Evolutionary conservation across 2,329 filamentous ascomycete species (phyloP).

Genomic region (Colletotrichum kahawae): DNA sequence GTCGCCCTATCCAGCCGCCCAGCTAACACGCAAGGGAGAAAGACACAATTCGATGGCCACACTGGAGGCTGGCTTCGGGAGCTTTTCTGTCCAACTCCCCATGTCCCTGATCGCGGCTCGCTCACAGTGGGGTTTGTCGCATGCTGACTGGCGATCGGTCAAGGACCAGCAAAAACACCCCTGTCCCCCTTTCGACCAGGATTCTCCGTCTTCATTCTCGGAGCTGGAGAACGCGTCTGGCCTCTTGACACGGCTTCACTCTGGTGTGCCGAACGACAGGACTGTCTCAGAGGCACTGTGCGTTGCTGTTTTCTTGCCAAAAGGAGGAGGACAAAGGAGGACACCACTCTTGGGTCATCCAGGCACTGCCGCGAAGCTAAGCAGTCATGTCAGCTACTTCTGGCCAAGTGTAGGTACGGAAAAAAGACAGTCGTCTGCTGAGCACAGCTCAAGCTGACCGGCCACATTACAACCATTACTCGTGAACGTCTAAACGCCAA

Average conservation of each 20-base stretch:
- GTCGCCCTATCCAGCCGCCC: neutral
- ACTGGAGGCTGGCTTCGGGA: neutral
- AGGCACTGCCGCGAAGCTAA: neutral
- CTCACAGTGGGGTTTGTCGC: neutral
- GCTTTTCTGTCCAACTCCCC: neutral
- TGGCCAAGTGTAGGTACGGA: neutral
- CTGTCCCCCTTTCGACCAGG: neutral
- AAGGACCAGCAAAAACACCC: neutral
- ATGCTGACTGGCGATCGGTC: conserved; percentile 4
- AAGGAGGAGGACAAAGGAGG: neutral
- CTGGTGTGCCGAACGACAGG: neutral
- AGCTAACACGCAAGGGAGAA: neutral
- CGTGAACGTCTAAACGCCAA: neutral
- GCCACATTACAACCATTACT: neutral
- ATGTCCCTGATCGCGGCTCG: neutral
- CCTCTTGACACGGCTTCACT: neutral
- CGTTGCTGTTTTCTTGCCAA: neutral
- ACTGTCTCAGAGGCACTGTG: neutral
- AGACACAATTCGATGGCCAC: neutral
- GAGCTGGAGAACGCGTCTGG: neutral
- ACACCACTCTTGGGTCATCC: neutral
- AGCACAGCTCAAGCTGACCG: neutral
- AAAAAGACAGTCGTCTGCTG: neutral
- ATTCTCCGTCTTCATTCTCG: neutral
- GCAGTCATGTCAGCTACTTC: neutral